Conservation (phyloP, 2,329 filamentous ascomycete species). For the Pestalotiopsis sp. region DNA sequence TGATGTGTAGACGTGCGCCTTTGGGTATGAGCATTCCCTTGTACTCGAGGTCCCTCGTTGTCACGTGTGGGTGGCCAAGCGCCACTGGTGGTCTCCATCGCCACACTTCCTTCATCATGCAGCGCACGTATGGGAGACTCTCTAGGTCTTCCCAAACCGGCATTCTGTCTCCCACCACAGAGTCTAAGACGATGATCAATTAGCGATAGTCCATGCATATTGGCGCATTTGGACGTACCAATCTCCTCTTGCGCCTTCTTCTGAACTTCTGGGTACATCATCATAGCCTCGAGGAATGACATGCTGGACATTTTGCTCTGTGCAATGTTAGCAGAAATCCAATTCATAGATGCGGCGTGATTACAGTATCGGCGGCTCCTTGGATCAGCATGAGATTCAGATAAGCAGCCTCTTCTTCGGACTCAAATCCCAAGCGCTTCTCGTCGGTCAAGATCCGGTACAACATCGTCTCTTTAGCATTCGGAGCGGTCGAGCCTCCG, state of each 20-base stretch:
- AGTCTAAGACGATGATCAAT: not conserved
- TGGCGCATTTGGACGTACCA: not conserved
- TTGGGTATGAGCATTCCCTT: not conserved
- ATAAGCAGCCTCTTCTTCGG: not conserved
- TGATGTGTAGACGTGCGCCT: not conserved
- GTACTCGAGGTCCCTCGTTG: not conserved
- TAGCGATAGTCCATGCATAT: not conserved
- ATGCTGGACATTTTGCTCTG: constrained; percentile 6
- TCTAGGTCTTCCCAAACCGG: not conserved
- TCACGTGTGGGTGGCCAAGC: not conserved
- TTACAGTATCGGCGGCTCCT: not conserved
- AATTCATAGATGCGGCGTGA: too few species aligned
- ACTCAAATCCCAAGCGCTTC: not conserved
- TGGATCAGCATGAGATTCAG: not conserved
- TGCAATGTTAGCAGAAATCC: not conserved
- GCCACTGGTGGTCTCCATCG: not conserved
- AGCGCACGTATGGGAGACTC: not conserved
- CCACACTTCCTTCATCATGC: constrained; percentile 1
- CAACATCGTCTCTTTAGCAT: constrained; percentile 4
- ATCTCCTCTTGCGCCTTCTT: not conserved
- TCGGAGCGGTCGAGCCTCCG: not conserved
- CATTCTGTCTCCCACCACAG: not conserved
- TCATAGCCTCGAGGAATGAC: constrained; percentile 3
- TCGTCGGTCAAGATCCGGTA: not conserved
- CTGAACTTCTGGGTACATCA: not conserved